A percentile compares a stretch with the other conserved stretches of the same genome.
These are phyloP conservation scores for Plasmodium gonderi DNA, from an alignment of 169 alveolate species.

Conservation along the genomic window DNA sequence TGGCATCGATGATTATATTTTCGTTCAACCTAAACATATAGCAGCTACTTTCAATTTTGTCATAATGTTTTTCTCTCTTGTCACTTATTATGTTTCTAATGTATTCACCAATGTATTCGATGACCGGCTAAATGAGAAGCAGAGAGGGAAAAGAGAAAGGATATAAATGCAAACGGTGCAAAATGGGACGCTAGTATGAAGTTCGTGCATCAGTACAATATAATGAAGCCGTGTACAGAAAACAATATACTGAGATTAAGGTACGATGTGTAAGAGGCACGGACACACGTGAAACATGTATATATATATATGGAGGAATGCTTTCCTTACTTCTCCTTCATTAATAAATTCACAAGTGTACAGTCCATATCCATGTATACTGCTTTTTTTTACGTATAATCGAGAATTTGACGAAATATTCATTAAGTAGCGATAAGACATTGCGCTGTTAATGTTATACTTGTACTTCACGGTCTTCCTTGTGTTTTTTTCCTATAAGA, in stretches of 20 bases:
- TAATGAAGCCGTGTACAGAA: neutral
- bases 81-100: constrained; percentile 82
- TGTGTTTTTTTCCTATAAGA: constrained; percentile 36
- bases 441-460: constrained; percentile 76
- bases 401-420: constrained; percentile 84
- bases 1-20: constrained; percentile 96
- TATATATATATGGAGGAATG: too few species aligned
- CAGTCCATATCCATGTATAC: constrained; percentile 95
- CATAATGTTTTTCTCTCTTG: constrained; percentile 81
- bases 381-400: constrained; percentile 83
- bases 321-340: constrained; percentile 87
- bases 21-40: constrained; percentile 94
- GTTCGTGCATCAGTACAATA: too few species aligned
- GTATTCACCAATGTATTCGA: constrained; percentile 96
- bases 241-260: constrained; percentile 2
- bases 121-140: constrained; percentile 84
- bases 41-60: constrained; percentile 84
- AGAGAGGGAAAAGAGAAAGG: neutral
- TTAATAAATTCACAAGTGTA: constrained; percentile 91
- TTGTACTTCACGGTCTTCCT: constrained; percentile 75
- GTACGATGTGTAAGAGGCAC: neutral
- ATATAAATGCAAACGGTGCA: neutral
- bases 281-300: neutral
- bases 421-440: constrained; percentile 83
- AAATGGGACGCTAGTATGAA: too few species aligned